Conservation (phyloP, 257 asterid genomes). For the Nicotiana noctiflora region DNA sequence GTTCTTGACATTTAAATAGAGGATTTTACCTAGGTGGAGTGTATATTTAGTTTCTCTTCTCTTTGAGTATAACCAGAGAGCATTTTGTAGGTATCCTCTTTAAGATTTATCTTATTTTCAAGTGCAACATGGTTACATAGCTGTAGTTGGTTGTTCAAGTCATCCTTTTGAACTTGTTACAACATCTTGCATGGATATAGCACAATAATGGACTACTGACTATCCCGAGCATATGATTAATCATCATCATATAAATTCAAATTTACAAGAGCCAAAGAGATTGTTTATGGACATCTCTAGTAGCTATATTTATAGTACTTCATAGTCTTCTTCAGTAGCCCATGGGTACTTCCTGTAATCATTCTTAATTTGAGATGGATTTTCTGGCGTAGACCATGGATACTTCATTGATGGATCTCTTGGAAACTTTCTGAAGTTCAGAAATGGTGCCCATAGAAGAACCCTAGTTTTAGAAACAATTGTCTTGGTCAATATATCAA, state of each 20-base stretch:
- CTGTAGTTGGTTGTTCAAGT: not conserved
- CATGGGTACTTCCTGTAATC: conserved; percentile 58
- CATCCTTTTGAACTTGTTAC: not conserved
- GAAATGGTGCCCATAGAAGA: conserved; percentile 81
- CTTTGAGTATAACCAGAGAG: no score
- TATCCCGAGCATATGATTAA: not conserved
- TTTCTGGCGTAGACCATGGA: conserved; percentile 70
- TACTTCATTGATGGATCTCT: conserved; percentile 75
- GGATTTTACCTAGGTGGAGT: no score
- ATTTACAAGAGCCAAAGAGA: not conserved
- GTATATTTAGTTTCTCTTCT: no score
- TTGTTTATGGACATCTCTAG: no score
- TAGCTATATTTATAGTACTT: conserved; percentile 10
- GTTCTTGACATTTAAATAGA: not conserved
- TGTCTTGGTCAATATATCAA: not conserved
- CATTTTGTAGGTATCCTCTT: no score
- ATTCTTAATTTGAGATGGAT: conserved; percentile 50
- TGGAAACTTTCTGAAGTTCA: conserved; percentile 79
- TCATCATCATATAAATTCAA: not conserved
- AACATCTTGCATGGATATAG: not conserved
- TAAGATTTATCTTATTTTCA: no score
- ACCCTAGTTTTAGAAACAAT: conserved; percentile 25
- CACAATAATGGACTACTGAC: not conserved
- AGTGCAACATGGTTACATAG: not conserved
- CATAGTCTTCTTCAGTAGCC: conserved; percentile 74